Evolutionary conservation across 345 rosid species (phyloP), one percentile per base, ranked within the genome.

Genomic region (Aquilaria sinensis): DNA sequence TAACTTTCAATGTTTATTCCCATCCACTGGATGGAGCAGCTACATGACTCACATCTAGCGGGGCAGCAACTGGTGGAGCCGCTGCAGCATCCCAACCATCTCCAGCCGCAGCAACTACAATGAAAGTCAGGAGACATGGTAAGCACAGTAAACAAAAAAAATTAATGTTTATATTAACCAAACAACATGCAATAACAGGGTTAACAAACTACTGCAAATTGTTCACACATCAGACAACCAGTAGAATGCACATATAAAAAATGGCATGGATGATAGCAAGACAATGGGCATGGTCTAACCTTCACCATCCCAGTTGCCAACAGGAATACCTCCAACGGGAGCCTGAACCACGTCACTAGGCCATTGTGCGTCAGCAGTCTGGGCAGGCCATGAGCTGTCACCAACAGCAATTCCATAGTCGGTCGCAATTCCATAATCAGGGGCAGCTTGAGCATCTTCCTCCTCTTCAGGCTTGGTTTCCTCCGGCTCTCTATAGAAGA

Each of bases 401-500:
- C 70, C 64, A 48, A 72, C 33, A 30, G 37, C 74, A 67, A 66
- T 59, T 2, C 73, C 62, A 51, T 58, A 73, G 2, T 81, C 84
- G 1, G 70, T 57, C 34, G 57, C 69, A 54, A 67, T 61, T 51
- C 78, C 79, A 30, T 77, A 82, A 3, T 84, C 94, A 55, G 80
- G 69, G 10, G 86, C 64, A 57, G 76, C 63, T 12, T 66, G 69
- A 12, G 66, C 72, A 10, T 87, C 94, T 12, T 87, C 95, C 47
- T 85, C 95, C 54, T 84, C 90, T 4, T 66, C 76, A 56, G 63
- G 77, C 64, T 83, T 85, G 5, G 88, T 68, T 62, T 87, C 94
- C 51, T 87, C 94, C 0, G 94, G 90, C 69, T 87, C 94, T 62
- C 94, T 83, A 75, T 87, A 87, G 82, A 87, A 87, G 78, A 83